Conservation (phyloP, 805 yeast species). For the Danielia reshetovae region DNA sequence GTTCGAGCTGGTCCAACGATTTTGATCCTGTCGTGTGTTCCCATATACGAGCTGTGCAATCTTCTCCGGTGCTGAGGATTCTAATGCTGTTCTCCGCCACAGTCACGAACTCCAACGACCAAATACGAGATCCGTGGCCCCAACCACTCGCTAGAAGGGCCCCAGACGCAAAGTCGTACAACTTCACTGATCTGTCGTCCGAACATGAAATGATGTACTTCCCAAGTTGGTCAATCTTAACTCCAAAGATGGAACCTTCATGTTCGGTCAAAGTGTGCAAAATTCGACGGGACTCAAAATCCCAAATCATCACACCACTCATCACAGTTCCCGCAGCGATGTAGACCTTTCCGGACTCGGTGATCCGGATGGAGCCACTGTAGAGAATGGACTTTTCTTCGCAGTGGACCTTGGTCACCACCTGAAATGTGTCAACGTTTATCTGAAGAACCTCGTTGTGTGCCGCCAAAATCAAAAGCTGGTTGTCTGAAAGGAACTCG, state of each 20-base stretch:
- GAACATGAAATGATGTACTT: conserved; percentile 73
- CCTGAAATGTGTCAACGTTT: conserved; percentile 7
- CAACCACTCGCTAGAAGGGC: conserved; percentile 71
- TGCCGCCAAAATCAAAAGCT: conserved; percentile 60
- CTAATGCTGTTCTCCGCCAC: conserved; percentile 18
- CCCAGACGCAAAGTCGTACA: conserved; percentile 65
- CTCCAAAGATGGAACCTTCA: conserved; percentile 89
- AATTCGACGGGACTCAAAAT: conserved; percentile 38
- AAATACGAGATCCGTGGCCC: conserved; percentile 96
- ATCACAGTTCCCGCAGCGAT: conserved; percentile 92
- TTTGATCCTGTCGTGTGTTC: conserved; percentile 28
- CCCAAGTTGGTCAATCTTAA: conserved; percentile 56
- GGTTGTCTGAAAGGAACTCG: conserved; percentile 41
- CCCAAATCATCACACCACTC: conserved; percentile 85
- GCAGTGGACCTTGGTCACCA: conserved; percentile 38
- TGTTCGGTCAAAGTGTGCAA: conserved; percentile 64
- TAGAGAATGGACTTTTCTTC: conserved; percentile 80
- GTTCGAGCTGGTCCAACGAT: conserved; percentile 37
- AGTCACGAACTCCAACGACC: conserved; percentile 66
- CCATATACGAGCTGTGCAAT: conserved; percentile 84
- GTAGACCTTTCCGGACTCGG: conserved; percentile 38
- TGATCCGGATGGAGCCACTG: conserved; percentile 69
- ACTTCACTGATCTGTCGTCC: conserved; percentile 83
- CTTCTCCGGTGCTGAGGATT: conserved; percentile 77
- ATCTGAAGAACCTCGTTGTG: conserved; percentile 58